Evolutionary conservation across 257 asterid species (phyloP).

Genomic region (Parsonsia alboflavescens): DNA sequence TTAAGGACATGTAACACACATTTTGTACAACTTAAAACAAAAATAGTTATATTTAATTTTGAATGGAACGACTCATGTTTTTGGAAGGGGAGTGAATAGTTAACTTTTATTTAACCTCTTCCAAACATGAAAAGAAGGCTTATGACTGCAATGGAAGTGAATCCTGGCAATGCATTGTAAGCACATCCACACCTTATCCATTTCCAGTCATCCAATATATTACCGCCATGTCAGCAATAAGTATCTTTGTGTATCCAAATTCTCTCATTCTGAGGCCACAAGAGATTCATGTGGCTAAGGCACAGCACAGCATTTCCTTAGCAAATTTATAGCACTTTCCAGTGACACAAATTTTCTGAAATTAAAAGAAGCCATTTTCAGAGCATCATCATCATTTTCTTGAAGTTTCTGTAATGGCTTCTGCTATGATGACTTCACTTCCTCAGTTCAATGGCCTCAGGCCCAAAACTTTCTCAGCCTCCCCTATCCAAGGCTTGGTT

Average conservation of each 20-base stretch:
- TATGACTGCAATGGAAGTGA: background rate
- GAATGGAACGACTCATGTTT: too few species aligned
- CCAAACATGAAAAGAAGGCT: background rate
- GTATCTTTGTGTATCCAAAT: slow-evolving; percentile 53
- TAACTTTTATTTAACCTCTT: too few species aligned
- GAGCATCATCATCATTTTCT: background rate
- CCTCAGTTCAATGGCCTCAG: slow-evolving; percentile 80
- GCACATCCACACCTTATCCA: slow-evolving; percentile 57
- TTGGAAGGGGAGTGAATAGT: too few species aligned
- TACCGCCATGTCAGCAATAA: slow-evolving; percentile 48
- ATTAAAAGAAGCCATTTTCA: background rate
- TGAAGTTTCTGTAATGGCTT: slow-evolving; percentile 36
- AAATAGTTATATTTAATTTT: too few species aligned
- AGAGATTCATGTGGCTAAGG: slow-evolving; percentile 36
- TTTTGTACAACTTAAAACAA: too few species aligned
- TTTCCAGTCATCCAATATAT: slow-evolving; percentile 31
- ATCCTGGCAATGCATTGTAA: background rate
- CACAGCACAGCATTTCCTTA: background rate
- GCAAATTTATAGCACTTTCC: slow-evolving; percentile 28
- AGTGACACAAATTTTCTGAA: background rate
- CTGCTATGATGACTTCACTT: slow-evolving; percentile 62
- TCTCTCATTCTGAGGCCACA: slow-evolving; percentile 50
- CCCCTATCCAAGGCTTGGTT: slow-evolving; percentile 56
- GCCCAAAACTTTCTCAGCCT: slow-evolving; percentile 38
- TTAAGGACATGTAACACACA: too few species aligned